Conservation (phyloP, 805 yeast genomes). For the Saccharomyces jurei region DNA sequence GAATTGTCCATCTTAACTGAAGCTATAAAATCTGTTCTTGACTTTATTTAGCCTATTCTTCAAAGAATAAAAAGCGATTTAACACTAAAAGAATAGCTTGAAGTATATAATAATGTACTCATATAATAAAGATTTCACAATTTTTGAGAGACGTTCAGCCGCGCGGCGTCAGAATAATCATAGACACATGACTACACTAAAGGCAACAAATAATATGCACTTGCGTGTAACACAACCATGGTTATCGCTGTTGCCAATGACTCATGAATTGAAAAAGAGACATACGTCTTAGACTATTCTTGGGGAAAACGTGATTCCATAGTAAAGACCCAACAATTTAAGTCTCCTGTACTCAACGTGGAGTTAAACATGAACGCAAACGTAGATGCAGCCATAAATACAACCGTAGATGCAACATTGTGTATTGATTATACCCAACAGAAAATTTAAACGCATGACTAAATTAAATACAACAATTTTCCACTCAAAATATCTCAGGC, state of each 20-base stretch:
- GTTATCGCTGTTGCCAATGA: not conserved
- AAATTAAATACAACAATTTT: not conserved
- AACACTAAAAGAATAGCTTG: not conserved
- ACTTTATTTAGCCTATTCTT: not conserved
- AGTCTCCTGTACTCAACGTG: not conserved
- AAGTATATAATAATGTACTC: not conserved
- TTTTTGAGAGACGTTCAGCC: not conserved
- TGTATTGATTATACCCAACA: not conserved
- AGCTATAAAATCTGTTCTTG: not conserved
- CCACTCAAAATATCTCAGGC: not conserved
- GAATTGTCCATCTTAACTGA: conserved; percentile 7
- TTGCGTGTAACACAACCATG: not conserved
- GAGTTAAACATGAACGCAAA: not conserved
- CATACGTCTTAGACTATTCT: not conserved
- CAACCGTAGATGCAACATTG: not conserved
- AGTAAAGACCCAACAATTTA: not conserved
- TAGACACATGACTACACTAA: not conserved
- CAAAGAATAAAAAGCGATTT: not conserved
- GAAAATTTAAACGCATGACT: not conserved
- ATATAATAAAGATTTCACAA: not conserved
- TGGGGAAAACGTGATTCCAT: not conserved
- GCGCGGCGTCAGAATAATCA: not conserved
- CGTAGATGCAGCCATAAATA: too few relatives aligned
- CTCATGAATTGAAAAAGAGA: not conserved
- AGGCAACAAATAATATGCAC: not conserved